Base-by-base conservation (phyloP, 1,284 basidiomycete genomes). In the Ustilago vetiveriae region DNA sequence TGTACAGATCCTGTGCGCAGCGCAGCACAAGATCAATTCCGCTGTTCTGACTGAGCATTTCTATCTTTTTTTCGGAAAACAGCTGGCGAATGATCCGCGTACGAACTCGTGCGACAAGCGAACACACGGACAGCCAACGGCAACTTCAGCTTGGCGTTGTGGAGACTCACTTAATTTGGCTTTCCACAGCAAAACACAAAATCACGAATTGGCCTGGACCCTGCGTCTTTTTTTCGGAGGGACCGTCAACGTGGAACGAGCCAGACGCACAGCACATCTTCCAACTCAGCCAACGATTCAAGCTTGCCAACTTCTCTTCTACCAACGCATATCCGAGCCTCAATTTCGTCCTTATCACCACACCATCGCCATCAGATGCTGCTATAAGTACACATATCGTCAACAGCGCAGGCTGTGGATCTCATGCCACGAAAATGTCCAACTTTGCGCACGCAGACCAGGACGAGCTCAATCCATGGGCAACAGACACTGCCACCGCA, bases 401-500 rank as follows among this genome's bases (percentile, higher is more conserved):
- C 47, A 33, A 27, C 24, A 43, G 33, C 41, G 33, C 26, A 22
- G n/a, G 42, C 47, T 41, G 37, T 21, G 14, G 17, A 3, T 21
- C 27, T 13, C 24, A 39, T 21, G 16, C 33, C n/a, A n/a, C n/a
- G n/a, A 23, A 32, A n/a, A 65, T 65, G 62, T 50, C 62, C 14
- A 27, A 46, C 22, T 40, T 32, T 13, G 10, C 42, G 29, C 36
- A 24, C n/a, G 8, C 41, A 23, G 14, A 35, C 14, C 10, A 11
- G 16, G 50, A 57, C 30, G 54, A 65, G 45, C 50, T 50, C 38
- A 58, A 65, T 24, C 62, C 54, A 1, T 65, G 62, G 62, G 50
- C 49, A 26, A 45, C 4, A 14, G n/a, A 44, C 1, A 7, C 19
- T 6, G n/a, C 39, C 13, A 27, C 24, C 6, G 14, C 22, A 2